Percentiles rank a stretch among this genome's conserved stretches.
These are phyloP conservation scores for Botrytis paeoniae DNA, from an alignment of 2,329 filamentous ascomycete genomes.

Conservation along the genomic window DNA sequence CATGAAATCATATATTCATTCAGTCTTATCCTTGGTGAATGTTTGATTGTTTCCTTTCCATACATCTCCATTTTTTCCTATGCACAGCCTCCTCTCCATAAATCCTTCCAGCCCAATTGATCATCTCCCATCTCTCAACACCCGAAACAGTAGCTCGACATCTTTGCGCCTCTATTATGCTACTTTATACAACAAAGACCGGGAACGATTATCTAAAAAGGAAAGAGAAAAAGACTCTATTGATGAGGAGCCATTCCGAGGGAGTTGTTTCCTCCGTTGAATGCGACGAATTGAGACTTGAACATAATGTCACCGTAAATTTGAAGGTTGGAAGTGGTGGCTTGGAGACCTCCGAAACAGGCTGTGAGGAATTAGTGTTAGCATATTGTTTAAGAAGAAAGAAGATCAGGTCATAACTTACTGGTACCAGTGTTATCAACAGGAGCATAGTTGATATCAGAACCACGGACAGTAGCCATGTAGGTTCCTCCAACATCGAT, in stretches of 20 bases:
- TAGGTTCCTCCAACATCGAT: slow-evolving; percentile 41
- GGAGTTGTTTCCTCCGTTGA: slow-evolving; percentile 54
- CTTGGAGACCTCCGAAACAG: slow-evolving; percentile 69
- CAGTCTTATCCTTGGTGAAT: slow-evolving; percentile 1
- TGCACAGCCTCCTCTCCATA: neutral
- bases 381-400: neutral
- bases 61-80: neutral
- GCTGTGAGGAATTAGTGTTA: slow-evolving; percentile 37
- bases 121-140: neutral
- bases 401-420: slow-evolving; percentile 38
- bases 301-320: slow-evolving; percentile 63
- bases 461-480: slow-evolving; percentile 46
- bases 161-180: slow-evolving; percentile 8
- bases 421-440: slow-evolving; percentile 46
- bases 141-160: slow-evolving; percentile 7
- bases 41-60: slow-evolving; percentile 9
- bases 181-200: neutral
- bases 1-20: slow-evolving; percentile 13
- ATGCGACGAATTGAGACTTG: slow-evolving; percentile 58
- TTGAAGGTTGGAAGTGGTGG: slow-evolving; percentile 52
- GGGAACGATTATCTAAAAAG: neutral
- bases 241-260: slow-evolving; percentile 48
- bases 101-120: neutral
- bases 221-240: slow-evolving; percentile 3
- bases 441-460: slow-evolving; percentile 51